These are phyloP conservation scores for Chenopodium berlandieri DNA, from an alignment of 148 eudicot species.

Conservation along the genomic window DNA sequence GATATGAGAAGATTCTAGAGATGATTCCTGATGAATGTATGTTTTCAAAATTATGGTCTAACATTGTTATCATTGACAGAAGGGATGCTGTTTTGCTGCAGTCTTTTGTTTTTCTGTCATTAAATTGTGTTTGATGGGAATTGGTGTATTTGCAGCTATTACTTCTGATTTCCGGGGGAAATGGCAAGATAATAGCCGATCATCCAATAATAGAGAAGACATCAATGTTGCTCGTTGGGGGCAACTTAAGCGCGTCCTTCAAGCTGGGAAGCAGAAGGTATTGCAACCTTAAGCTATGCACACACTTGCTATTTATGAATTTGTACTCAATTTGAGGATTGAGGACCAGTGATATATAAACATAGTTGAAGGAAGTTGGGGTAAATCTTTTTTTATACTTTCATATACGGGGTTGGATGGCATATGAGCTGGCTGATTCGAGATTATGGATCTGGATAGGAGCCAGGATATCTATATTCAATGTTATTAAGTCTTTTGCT, in stretches of 20 bases:
- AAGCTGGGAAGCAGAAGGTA: constrained; percentile 79
- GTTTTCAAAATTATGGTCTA: constrained; percentile 7
- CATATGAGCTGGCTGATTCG: neutral
- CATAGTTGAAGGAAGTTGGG: neutral
- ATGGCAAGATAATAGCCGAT: constrained; percentile 70
- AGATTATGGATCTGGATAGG: neutral
- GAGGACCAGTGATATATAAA: neutral
- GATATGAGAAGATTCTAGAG: constrained; percentile 80
- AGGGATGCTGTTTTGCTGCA: neutral
- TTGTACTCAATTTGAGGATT: neutral
- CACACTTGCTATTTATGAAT: neutral
- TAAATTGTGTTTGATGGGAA: neutral
- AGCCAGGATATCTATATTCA: neutral
- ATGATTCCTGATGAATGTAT: constrained; percentile 93
- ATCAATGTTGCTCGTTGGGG: constrained; percentile 62
- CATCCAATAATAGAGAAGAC: constrained; percentile 55
- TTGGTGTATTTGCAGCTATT: constrained; percentile 49
- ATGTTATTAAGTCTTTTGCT: neutral
- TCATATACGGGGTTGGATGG: neutral
- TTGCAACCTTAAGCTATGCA: neutral
- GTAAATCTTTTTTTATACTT: neutral
- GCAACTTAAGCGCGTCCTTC: constrained; percentile 63
- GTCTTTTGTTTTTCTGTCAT: constrained; percentile 15
- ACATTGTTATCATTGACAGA: neutral
- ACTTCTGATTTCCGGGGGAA: constrained; percentile 73